phyloP scores from a whole-genome alignment of 352 stramenopile species.

The Phytophthora sojae region DNA sequence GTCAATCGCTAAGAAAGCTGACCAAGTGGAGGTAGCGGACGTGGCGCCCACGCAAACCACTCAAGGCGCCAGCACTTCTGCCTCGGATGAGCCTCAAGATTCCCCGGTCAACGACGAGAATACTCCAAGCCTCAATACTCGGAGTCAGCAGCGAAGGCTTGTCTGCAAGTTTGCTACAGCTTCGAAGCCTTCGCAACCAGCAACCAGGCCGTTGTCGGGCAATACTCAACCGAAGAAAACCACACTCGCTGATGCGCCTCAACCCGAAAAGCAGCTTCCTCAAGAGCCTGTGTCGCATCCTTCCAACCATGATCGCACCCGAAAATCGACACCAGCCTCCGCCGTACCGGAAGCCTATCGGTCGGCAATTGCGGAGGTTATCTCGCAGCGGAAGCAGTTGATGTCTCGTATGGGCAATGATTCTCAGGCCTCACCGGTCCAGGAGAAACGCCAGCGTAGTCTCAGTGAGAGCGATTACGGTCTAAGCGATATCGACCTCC shows the following conservation, averaged over 20 bases:
- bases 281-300: background rate
- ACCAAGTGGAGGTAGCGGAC: background rate
- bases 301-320: background rate
- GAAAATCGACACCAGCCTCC: background rate
- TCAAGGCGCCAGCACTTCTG: slow-evolving; percentile 3
- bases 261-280: background rate
- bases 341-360: slow-evolving; percentile 15
- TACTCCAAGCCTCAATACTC: background rate
- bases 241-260: background rate
- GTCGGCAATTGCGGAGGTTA: slow-evolving; percentile 29
- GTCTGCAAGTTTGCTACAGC: background rate
- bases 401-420: slow-evolving; percentile 13
- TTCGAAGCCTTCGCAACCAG: background rate
- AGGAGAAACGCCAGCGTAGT: background rate
- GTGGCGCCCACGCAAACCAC: slow-evolving; percentile 18
- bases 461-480: slow-evolving; percentile 20
- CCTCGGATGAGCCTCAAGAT: slow-evolving; percentile 3
- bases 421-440: background rate
- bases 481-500: slow-evolving; percentile 14
- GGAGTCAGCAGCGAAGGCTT: background rate
- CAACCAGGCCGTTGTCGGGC: background rate
- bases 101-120: slow-evolving; percentile 5
- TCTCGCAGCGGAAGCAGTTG: slow-evolving; percentile 32
- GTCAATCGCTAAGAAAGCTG: background rate
- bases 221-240: background rate